These are phyloP conservation scores for Microdochium trichocladiopsis DNA, from an alignment of 2,329 filamentous ascomycete genomes.

Conservation along the genomic window DNA sequence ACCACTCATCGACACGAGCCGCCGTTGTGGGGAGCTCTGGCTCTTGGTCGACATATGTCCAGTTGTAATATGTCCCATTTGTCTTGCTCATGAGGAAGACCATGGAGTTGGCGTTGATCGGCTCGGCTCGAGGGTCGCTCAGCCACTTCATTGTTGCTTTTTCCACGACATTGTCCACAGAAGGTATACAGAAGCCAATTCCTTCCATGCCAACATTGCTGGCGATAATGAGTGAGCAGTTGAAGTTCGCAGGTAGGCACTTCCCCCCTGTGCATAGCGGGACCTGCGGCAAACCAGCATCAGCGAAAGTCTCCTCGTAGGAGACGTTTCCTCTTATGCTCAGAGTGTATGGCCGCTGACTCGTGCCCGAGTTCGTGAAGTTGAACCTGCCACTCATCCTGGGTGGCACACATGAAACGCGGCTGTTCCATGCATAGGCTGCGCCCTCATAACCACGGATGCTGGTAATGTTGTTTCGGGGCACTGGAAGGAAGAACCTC, in stretches of 20 bases:
- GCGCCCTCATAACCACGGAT: constrained; percentile 8
- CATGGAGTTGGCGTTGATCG: constrained; percentile 7
- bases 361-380: constrained; percentile 2
- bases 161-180: constrained; percentile 6
- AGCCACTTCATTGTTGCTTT: constrained; percentile 3
- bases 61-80: constrained; percentile 6
- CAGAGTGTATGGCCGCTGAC: constrained; percentile 4
- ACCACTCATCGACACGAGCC: constrained; percentile 5
- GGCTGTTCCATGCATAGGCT: constrained; percentile 7
- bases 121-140: constrained; percentile 3
- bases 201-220: constrained; percentile 2
- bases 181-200: constrained; percentile 7
- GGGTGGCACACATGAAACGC: constrained; percentile 5
- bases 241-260: constrained; percentile 10
- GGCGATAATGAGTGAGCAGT: constrained; percentile 9
- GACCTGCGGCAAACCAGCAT: constrained; percentile 7
- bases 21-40: constrained; percentile 2
- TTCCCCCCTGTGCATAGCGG: constrained; percentile 4
- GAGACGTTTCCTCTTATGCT: constrained; percentile 9
- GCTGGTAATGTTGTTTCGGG: constrained; percentile 4
- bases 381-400: constrained; percentile 4
- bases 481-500: constrained; percentile 9
- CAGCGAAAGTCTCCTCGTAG: constrained; percentile 5
- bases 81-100: constrained; percentile 5
- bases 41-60: constrained; percentile 3